Percentiles rank a stretch among this genome's conserved stretches.
phyloP scores from a whole-genome alignment of 2,329 filamentous ascomycete species.

The Xylariaceae sp. region DNA sequence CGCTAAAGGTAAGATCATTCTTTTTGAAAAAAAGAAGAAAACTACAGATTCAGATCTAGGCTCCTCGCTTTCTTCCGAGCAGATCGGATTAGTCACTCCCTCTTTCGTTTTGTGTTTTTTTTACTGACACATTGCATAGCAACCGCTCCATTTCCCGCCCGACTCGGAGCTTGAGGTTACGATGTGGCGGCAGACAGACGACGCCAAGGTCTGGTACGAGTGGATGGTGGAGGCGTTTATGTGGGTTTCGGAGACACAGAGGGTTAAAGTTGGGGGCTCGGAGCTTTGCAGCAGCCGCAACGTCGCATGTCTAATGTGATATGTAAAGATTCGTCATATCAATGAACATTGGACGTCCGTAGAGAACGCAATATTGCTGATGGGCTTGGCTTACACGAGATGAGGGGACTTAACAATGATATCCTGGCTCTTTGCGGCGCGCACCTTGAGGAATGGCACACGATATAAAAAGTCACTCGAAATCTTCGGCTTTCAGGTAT shows the following conservation, averaged over 20 bases:
- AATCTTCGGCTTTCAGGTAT: neutral
- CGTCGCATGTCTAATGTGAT: conserved; percentile 66
- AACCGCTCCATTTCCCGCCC: conserved; percentile 79
- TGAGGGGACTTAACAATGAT: neutral
- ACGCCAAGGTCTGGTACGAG: conserved; percentile 96
- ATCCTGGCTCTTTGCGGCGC: neutral
- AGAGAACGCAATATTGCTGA: neutral
- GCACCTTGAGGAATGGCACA: neutral
- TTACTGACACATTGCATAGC: conserved; percentile 45
- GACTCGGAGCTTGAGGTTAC: conserved; percentile 81
- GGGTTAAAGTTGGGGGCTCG: conserved; percentile 62
- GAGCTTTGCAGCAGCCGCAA: conserved; percentile 66
- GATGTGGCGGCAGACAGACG: conserved; percentile 95
- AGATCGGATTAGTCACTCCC: neutral
- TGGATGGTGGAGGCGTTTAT: conserved; percentile 88
- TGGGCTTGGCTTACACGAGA: neutral
- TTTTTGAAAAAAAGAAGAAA: neutral
- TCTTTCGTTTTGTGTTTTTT: neutral
- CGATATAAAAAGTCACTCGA: neutral
- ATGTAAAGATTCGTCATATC: conserved; percentile 32
- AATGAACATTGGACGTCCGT: neutral
- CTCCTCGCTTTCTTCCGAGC: neutral
- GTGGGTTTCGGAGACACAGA: conserved; percentile 54
- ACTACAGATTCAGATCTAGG: neutral
- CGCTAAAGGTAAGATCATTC: conserved; percentile 67